Evolutionary conservation across 129 eudicot species (phyloP).

Genomic region (Arctium lappa): DNA sequence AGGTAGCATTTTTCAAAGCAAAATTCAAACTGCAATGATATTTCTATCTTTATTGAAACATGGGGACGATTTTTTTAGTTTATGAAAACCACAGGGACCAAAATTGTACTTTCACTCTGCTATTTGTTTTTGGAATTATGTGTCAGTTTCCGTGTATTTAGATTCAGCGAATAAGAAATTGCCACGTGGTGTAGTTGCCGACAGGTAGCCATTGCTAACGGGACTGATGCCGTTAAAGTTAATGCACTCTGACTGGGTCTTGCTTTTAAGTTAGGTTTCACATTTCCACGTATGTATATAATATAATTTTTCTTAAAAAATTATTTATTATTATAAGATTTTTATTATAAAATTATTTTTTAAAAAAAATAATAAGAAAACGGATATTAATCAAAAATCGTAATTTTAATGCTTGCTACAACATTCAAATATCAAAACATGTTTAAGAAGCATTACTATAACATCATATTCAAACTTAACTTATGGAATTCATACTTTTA

Average conservation of each 20-base stretch:
- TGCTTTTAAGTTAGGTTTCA: conserved; percentile 17
- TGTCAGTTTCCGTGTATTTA: conserved; percentile 14
- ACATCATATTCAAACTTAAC: no score
- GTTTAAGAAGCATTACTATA: no score
- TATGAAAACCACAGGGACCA: not conserved
- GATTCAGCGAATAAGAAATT: not conserved
- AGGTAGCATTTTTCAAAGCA: not conserved
- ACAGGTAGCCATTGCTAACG: conserved; percentile 6
- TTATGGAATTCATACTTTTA: no score
- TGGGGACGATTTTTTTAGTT: not conserved
- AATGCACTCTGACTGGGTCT: not conserved
- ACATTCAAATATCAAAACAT: no score
- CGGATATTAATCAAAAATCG: no score
- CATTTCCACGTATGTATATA: not conserved
- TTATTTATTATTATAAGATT: no score
- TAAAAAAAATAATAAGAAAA: no score
- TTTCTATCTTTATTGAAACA: not conserved
- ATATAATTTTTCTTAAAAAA: no score
- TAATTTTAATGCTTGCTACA: no score
- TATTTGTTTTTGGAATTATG: conserved; percentile 6
- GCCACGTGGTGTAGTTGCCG: conserved; percentile 4
- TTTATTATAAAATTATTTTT: no score
- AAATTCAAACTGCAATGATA: not conserved
- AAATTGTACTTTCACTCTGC: not conserved
- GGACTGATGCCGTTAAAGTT: not conserved